Evolutionary conservation across 2,329 filamentous ascomycete genomes (phyloP).

Genomic region (Diaporthe vaccinii): DNA sequence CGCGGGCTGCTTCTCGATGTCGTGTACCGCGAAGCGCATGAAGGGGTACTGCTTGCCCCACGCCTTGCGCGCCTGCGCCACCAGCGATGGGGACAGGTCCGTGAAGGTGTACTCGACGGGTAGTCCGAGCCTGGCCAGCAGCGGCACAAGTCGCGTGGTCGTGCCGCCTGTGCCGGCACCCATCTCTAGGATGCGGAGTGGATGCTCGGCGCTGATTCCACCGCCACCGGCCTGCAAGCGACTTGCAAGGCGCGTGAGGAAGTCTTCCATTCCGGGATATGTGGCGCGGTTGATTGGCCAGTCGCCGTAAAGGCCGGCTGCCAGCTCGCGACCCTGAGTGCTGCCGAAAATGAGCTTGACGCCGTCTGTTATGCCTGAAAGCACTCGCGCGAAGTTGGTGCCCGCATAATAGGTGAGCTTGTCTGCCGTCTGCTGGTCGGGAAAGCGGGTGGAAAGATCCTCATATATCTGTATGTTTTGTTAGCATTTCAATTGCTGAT

Average conservation of each 20-base stretch:
- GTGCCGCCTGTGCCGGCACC: background rate
- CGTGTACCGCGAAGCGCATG: slow-evolving; percentile 48
- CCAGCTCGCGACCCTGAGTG: slow-evolving; percentile 23
- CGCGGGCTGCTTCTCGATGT: slow-evolving; percentile 47
- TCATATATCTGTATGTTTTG: slow-evolving; percentile 44
- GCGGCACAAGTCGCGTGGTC: slow-evolving; percentile 39
- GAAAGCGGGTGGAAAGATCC: slow-evolving; percentile 46
- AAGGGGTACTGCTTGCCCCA: slow-evolving; percentile 45
- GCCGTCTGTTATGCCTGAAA: slow-evolving; percentile 39
- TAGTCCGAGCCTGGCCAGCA: slow-evolving; percentile 46
- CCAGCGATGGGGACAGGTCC: slow-evolving; percentile 52
- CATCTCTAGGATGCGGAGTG: slow-evolving; percentile 14
- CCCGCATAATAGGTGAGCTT: slow-evolving; percentile 41
- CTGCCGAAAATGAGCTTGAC: slow-evolving; percentile 43
- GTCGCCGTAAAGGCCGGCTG: slow-evolving; percentile 9
- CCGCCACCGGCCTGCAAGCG: background rate
- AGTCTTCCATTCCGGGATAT: background rate
- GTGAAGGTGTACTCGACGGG: slow-evolving; percentile 56
- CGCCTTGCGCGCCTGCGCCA: slow-evolving; percentile 47
- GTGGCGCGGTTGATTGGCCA: slow-evolving; percentile 20
- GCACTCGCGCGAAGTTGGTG: slow-evolving; percentile 37
- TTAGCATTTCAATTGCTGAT: background rate
- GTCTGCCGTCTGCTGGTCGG: slow-evolving; percentile 48
- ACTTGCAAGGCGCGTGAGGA: background rate
- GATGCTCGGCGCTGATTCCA: background rate